Evolutionary conservation across 805 yeast genomes (phyloP).

Genomic region (Candida nonsorbophila): DNA sequence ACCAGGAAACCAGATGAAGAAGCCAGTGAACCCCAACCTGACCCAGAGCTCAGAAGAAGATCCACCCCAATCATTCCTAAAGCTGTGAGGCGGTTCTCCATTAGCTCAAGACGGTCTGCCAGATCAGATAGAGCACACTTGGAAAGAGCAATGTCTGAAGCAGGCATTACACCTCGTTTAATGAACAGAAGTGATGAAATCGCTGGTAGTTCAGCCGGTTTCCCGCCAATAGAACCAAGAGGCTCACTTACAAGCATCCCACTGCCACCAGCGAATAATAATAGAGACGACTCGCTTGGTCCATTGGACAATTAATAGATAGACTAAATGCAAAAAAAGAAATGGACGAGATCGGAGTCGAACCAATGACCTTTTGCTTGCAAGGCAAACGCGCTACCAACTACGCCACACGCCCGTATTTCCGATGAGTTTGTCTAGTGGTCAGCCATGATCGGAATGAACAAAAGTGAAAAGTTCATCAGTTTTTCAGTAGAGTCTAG

Average conservation of each 20-base stretch:
- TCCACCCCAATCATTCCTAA: conserved; percentile 1
- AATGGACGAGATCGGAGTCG: conserved; percentile 74
- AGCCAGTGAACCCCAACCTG: not conserved
- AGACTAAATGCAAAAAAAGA: conserved; percentile 14
- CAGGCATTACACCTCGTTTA: conserved; percentile 11
- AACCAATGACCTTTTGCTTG: conserved; percentile 76
- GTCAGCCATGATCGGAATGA: no score
- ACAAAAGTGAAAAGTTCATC: no score
- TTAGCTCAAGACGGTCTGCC: conserved; percentile 7
- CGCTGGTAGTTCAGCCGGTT: conserved; percentile 14
- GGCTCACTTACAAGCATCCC: no score
- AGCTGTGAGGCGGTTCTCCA: conserved; percentile 6
- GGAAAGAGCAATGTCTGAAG: conserved; percentile 9
- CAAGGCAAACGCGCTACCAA: conserved; percentile 80
- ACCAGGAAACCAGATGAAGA: conserved; percentile 3
- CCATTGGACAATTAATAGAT: no score
- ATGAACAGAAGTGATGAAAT: conserved; percentile 12
- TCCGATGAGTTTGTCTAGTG: not conserved
- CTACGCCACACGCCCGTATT: conserved; percentile 67
- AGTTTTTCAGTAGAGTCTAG: no score
- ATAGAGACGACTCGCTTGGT: no score
- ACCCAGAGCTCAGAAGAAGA: conserved; percentile 1
- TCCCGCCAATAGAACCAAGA: no score
- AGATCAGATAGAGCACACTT: conserved; percentile 5
- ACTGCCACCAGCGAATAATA: no score